phyloP scores from a whole-genome alignment of 2,329 filamentous ascomycete genomes.

The Fusarium abutilonis region DNA sequence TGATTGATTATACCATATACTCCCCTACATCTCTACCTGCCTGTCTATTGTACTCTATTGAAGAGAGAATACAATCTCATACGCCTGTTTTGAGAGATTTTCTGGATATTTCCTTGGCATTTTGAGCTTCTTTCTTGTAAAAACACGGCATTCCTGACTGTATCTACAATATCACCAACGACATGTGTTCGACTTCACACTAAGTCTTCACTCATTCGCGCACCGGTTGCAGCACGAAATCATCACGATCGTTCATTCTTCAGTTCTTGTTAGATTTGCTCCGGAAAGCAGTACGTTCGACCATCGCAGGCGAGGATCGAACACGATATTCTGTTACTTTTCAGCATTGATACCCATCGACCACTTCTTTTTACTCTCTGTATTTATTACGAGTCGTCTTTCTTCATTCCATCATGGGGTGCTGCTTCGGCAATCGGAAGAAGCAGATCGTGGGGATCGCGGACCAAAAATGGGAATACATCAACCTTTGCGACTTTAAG shows the following conservation, averaged over 20 bases:
- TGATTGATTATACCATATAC: conserved; percentile 14
- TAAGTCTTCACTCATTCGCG: conserved; percentile 26
- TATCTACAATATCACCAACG: conserved; percentile 16
- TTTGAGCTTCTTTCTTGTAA: not conserved
- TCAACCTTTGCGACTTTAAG: conserved; percentile 81
- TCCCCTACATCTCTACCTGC: not conserved
- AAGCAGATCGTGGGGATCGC: conserved; percentile 74
- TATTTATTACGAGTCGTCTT: conserved; percentile 15
- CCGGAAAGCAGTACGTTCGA: conserved; percentile 51
- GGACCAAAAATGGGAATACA: conserved; percentile 95
- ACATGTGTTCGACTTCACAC: conserved; percentile 29
- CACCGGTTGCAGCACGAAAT: conserved; percentile 38
- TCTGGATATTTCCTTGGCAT: not conserved
- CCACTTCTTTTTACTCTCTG: conserved; percentile 24
- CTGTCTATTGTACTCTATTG: conserved; percentile 15
- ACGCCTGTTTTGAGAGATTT: not conserved
- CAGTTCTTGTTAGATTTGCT: conserved; percentile 21
- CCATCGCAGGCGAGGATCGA: conserved; percentile 63
- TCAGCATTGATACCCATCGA: conserved; percentile 22
- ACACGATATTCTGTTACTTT: conserved; percentile 44
- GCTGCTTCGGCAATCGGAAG: conserved; percentile 69
- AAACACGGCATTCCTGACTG: not conserved
- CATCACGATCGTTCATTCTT: conserved; percentile 29
- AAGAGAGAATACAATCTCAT: conserved; percentile 1
- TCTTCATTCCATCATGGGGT: conserved; percentile 64